Conservation (phyloP, 2,329 filamentous ascomycete species). For the Pseudogymnoascus verrucosus region DNA sequence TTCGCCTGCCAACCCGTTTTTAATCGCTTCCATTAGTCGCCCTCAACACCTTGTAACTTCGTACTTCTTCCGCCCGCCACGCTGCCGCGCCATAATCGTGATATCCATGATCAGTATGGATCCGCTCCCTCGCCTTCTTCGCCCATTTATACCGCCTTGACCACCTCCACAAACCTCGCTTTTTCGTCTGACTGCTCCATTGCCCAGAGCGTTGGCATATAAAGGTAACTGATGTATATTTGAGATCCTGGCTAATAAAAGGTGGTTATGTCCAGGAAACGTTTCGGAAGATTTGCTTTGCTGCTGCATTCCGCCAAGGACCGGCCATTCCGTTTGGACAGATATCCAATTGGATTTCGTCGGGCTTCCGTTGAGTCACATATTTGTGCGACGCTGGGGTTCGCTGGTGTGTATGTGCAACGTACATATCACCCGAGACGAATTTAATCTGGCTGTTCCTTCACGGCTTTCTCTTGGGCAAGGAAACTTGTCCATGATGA, state of each 20-base stretch:
- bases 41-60: constrained; percentile 8
- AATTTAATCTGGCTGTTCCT: neutral
- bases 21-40: constrained; percentile 5
- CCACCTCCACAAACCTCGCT: neutral
- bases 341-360: neutral
- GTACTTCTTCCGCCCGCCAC: constrained; percentile 5
- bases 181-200: constrained; percentile 3
- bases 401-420: neutral
- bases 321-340: neutral
- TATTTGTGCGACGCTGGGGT: neutral
- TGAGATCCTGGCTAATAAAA: neutral
- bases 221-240: neutral
- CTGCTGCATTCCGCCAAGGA: neutral
- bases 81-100: constrained; percentile 2
- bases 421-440: neutral
- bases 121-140: constrained; percentile 1
- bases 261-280: neutral
- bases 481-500: neutral
- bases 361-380: neutral
- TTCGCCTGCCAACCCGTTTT: neutral
- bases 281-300: neutral
- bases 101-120: constrained; percentile 3
- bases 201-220: neutral
- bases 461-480: neutral
- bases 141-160: neutral